phyloP scores from a whole-genome alignment of 495 filamentous ascomycete species.

The Chaetomium cochliodes region DNA sequence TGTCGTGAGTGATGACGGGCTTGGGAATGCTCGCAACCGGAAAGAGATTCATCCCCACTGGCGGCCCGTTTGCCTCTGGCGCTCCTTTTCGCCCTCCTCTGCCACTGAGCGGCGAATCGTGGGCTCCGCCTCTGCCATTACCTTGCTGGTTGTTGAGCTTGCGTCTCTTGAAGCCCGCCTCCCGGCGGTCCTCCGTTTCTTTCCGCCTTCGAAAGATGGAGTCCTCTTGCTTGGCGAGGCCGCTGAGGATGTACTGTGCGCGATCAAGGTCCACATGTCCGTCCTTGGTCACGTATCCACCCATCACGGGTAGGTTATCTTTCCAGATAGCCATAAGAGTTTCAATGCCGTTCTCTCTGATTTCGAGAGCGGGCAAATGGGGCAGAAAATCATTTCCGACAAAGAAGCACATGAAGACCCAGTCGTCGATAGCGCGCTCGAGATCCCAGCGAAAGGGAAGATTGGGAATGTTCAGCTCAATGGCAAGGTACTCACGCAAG shows the following conservation, averaged over 20 bases:
- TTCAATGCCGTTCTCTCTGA: conserved; percentile 95
- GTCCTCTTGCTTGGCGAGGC: conserved; percentile 91
- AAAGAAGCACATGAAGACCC: conserved; percentile 99
- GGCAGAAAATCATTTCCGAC: conserved; percentile 99
- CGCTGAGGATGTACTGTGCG: conserved; percentile 84
- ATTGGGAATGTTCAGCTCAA: conserved; percentile 77
- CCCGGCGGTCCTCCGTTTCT: conserved; percentile 76
- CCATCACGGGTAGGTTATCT: conserved; percentile 87
- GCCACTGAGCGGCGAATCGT: conserved; percentile 31
- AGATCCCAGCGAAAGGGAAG: conserved; percentile 79
- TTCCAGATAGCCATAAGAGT: conserved; percentile 94
- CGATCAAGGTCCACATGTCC: conserved; percentile 83
- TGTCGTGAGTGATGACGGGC: conserved; percentile 73
- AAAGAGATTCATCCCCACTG: conserved; percentile 30
- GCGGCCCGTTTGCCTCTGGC: conserved; percentile 26
- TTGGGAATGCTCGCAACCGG: conserved; percentile 59
- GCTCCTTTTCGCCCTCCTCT: conserved; percentile 18
- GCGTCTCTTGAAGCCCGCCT: conserved; percentile 72
- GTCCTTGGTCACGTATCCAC: conserved; percentile 92
- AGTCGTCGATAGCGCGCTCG: conserved; percentile 96
- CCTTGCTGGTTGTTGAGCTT: conserved; percentile 58
- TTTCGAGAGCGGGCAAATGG: conserved; percentile 93
- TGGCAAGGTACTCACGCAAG: conserved; percentile 88
- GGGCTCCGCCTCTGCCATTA: conserved; percentile 42
- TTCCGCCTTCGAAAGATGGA: conserved; percentile 85